Conservation (phyloP, 2,329 filamentous ascomycete genomes). For the Coniochaeta prunicola region DNA sequence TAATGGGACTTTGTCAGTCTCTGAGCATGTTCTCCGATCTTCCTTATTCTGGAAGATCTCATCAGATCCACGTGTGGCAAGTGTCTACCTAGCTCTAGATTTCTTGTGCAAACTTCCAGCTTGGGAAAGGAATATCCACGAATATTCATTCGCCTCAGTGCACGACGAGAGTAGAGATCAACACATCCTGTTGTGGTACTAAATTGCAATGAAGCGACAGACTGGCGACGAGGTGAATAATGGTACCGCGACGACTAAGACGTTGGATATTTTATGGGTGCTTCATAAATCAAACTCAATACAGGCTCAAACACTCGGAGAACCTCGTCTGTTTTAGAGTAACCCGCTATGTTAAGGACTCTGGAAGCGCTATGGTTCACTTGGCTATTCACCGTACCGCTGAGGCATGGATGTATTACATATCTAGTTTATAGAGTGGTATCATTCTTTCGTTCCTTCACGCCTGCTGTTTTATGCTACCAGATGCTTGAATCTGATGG, state of each 20-base stretch:
- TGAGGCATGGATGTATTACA: too few species aligned
- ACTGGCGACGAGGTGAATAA: not conserved
- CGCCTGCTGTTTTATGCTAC: not conserved
- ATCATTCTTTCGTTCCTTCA: not conserved
- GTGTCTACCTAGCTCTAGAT: too few species aligned
- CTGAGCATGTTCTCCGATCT: not conserved
- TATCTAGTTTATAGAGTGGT: not conserved
- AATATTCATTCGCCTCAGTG: not conserved
- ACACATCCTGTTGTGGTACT: not conserved
- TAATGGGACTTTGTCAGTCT: not conserved
- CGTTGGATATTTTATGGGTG: not conserved
- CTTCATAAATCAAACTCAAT: not conserved
- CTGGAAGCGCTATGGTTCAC: too few species aligned
- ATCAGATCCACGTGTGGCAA: too few species aligned
- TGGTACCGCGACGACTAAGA: not conserved
- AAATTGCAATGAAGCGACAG: not conserved
- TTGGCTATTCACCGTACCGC: too few species aligned
- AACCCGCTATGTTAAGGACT: not conserved
- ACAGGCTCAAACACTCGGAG: not conserved
- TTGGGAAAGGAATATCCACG: not conserved
- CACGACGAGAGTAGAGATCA: not conserved
- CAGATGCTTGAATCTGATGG: not conserved
- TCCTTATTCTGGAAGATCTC: too few species aligned
- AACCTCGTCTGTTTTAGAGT: not conserved
- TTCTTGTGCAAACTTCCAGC: too few species aligned